Conservation (phyloP, 306 rosid genomes). For the Vigna hirtella region DNA sequence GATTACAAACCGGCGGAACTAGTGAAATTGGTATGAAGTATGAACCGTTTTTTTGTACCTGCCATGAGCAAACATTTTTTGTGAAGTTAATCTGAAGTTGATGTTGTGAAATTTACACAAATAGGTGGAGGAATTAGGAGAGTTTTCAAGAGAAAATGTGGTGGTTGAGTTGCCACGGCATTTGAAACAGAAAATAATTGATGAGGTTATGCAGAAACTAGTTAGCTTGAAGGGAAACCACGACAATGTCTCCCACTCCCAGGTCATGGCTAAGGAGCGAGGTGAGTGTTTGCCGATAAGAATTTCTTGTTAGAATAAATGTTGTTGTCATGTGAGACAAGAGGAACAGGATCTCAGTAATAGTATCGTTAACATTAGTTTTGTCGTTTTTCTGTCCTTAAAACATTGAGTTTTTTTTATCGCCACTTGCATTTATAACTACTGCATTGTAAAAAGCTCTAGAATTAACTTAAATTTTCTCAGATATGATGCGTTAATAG, state of each 20-base stretch:
- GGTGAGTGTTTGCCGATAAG: conserved; percentile 55
- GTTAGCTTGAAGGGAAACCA: conserved; percentile 60
- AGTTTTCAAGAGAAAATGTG: conserved; percentile 55
- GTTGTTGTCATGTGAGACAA: neutral
- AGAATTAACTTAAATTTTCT: neutral
- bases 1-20: conserved; percentile 74
- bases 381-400: neutral
- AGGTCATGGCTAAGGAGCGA: conserved; percentile 59
- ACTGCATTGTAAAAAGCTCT: conserved; percentile 7
- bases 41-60: neutral
- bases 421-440: neutral
- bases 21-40: conserved; percentile 70
- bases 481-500: conserved; percentile 7
- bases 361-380: conserved; percentile 5
- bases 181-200: conserved; percentile 71
- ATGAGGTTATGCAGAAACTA: conserved; percentile 70
- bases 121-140: conserved; percentile 75
- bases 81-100: conserved; percentile 29
- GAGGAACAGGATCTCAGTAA: conserved; percentile 5
- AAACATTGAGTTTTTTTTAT: neutral
- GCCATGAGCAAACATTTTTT: conserved; percentile 34
- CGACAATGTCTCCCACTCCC: conserved; percentile 28
- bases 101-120: conserved; percentile 38
- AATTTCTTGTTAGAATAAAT: conserved; percentile 3
- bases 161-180: conserved; percentile 67